Evolutionary conservation across 208 protist genomes (phyloP), one percentile per base, ranked within the genome.

Genomic region (Trypanosoma avium): DNA sequence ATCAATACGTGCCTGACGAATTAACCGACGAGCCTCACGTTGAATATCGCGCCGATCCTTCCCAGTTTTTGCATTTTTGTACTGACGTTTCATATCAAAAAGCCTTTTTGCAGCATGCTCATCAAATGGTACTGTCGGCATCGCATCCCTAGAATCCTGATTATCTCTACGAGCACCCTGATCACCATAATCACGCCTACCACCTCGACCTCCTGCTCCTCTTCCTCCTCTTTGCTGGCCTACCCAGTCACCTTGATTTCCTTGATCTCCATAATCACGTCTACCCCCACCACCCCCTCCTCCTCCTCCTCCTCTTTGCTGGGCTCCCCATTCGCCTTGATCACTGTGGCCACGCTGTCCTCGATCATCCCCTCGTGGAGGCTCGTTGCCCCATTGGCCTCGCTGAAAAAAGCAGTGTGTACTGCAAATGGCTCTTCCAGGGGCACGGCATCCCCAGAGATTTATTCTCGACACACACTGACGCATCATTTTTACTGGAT

Each of bases 61-160:
- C 13, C 13, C 33, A 9, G 63, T 73, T 54, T 89, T 90, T 26
- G 77, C 67, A 36, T 64, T 56, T 57, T 86, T 90, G 59, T 67
- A 86, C 19, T 73, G 58, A 10, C 78, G 75, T 67, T 92, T 92
- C 67, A 92, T 66, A 48, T 82, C 65, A 55, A 88, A 70, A 47
- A 95, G 70, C 26, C 52, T 68, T 36, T 77, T 75, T 0, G 80
- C 85, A 43, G 83, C 74, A 19, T 82, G 57, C 47, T 68, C 57
- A 29, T 88, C 63, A 57, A 76, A 92, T 9, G 27, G n/a, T 38
- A 26, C 62, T 27, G n/a, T 24, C 3, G 21, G 15, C 1, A 36
- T 21, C 30, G 12, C n/a, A 45, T 58, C 63, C 17, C 43, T 29
- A 26, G 0, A 29, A 42, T 49, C 55, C 32, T 33, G 35, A 10